These are phyloP conservation scores for Cerrena zonata DNA, from an alignment of 1,284 basidiomycete species.

Conservation along the genomic window DNA sequence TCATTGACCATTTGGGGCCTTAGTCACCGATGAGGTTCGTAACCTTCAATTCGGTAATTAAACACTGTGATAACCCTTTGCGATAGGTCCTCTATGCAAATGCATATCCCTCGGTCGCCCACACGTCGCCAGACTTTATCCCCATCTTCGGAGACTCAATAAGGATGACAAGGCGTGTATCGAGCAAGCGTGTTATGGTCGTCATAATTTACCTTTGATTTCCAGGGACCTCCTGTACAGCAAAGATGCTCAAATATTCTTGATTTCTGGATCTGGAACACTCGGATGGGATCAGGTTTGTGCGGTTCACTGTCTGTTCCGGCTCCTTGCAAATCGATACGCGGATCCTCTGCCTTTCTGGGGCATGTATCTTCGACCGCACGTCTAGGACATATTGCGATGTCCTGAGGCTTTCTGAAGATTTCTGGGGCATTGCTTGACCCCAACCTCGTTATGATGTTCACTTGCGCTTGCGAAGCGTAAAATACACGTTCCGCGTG, in stretches of 20 bases:
- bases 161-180: conserved; percentile 68
- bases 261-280: conserved; percentile 91
- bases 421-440: no score
- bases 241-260: conserved; percentile 75
- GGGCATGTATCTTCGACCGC: background rate
- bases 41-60: background rate
- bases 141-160: conserved; percentile 88
- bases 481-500: no score
- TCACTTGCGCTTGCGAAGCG: no score
- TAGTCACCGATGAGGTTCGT: conserved; percentile 66
- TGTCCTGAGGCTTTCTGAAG: no score
- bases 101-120: conserved; percentile 83
- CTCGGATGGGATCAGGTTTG: conserved; percentile 84
- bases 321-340: no score
- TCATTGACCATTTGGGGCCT: background rate
- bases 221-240: conserved; percentile 72
- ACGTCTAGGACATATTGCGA: no score
- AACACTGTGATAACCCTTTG: background rate
- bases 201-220: no score
- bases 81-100: conserved; percentile 67
- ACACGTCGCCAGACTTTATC: conserved; percentile 88
- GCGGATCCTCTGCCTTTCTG: background rate
- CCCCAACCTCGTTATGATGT: no score
- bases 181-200: no score
- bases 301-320: background rate